Evolutionary conservation across 306 rosid genomes (phyloP), one percentile per base, ranked within the genome.

Genomic region (Cicer yamashitae): DNA sequence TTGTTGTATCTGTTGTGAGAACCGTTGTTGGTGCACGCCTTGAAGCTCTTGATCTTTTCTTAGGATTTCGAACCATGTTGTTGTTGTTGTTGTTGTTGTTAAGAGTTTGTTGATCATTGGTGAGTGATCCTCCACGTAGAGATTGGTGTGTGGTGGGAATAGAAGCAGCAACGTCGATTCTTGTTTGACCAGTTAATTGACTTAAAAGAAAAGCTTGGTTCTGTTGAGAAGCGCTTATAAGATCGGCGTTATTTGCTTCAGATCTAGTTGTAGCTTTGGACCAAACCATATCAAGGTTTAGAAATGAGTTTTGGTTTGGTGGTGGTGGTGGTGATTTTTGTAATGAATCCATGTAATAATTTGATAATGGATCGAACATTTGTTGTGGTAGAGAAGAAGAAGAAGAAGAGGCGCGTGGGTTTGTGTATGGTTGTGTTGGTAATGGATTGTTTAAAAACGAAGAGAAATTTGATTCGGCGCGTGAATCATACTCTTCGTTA

Each of bases 11-110:
- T 1, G 99, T 96, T 2, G 93, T 96, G 3, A 96, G 77, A 2
- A 96, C 97, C 0, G 99, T 96, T 4, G 99, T 96, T 6, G 99
- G 99, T 30, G 99, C 98, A 20, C 99, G 92, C 76, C 99, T 76
- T 0, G 99, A 92, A 4, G 99, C 99, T 75, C 99, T 87, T 1
- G 97, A 84, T 77, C 99, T 46, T 76, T 96, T 96, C 84, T 89
- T 96, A 8, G 99, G 93, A 81, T 91, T 94, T 69, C 96, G 87
- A 18, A 59, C 88, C 37, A 25, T 64, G 73, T 67, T 76, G 78
- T 10, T 67, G 85, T 12, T 56, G 25, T 6, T 72, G 77, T 5
- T 70, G 18, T 17, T 20, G 61, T 25, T 77, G 68, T 15, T 58
- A 41, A 17, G 20, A 11, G 64, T 17, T 30, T 79, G 89, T 44